These are phyloP conservation scores for Salvia hispanica DNA, from an alignment of 257 asterid species.

Conservation along the genomic window DNA sequence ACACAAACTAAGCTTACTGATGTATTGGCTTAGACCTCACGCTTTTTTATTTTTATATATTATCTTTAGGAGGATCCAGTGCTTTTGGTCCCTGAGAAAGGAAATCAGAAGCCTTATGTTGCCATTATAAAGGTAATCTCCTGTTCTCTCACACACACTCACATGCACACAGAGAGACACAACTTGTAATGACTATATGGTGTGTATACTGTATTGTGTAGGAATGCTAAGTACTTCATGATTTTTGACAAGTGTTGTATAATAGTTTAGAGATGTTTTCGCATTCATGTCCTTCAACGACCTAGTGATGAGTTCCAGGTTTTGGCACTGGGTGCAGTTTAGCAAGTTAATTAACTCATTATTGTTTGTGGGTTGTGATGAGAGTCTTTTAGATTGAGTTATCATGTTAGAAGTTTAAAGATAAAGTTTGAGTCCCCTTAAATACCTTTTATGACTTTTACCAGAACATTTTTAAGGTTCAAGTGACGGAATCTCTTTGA, in stretches of 20 bases:
- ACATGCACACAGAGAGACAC: not conserved
- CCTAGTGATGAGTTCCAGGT: not conserved
- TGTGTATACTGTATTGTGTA: not conserved
- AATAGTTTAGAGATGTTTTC: not conserved
- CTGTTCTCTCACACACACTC: conserved; percentile 19
- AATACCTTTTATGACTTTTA: conserved; percentile 5
- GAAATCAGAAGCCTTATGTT: conserved; percentile 77
- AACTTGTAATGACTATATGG: conserved; percentile 1
- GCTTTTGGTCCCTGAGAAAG: conserved; percentile 70
- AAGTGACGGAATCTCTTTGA: conserved; percentile 8
- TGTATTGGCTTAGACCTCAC: conserved; percentile 1
- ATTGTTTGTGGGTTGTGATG: conserved; percentile 3
- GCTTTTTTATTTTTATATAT: conserved; percentile 14
- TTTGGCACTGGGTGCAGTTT: not conserved
- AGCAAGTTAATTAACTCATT: not conserved
- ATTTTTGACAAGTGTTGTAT: conserved; percentile 3
- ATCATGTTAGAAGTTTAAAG: conserved; percentile 4
- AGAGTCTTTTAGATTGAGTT: conserved; percentile 1
- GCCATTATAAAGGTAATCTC: conserved; percentile 85
- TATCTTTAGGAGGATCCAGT: conserved; percentile 82
- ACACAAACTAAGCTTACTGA: too few relatives aligned
- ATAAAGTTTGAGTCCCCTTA: not conserved
- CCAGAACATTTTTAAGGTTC: conserved; percentile 1
- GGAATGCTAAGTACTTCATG: not conserved
- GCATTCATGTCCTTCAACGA: conserved; percentile 1